Conservation (phyloP, 495 filamentous ascomycete genomes). For the Penicillium goetzii region DNA sequence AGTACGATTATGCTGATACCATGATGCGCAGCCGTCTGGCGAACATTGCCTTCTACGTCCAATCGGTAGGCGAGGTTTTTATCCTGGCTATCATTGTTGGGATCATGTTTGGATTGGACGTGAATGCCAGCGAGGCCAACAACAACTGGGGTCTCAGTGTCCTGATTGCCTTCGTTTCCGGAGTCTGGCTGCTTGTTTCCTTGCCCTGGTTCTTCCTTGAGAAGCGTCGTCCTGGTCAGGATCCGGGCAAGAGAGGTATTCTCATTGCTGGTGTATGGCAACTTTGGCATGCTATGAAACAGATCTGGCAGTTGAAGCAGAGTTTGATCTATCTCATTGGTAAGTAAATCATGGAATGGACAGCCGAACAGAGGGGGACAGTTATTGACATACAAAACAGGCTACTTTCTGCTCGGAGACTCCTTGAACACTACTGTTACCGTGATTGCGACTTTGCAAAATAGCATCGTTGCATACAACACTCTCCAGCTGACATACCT, state of each 20-base stretch:
- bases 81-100: constrained; percentile 66
- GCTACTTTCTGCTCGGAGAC: constrained; percentile 68
- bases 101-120: constrained; percentile 62
- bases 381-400: constrained; percentile 24
- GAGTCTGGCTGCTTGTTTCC: constrained; percentile 62
- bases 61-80: constrained; percentile 61
- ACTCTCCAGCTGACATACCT: constrained; percentile 64
- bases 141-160: constrained; percentile 70
- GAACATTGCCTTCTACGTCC: constrained; percentile 65
- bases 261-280: constrained; percentile 62
- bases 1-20: constrained; percentile 64
- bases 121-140: constrained; percentile 58
- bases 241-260: constrained; percentile 48
- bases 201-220: constrained; percentile 68
- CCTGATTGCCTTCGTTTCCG: constrained; percentile 65
- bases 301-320: constrained; percentile 67
- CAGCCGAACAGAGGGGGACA: not conserved
- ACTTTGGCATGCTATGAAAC: constrained; percentile 56
- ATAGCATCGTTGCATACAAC: constrained; percentile 63
- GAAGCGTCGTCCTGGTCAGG: constrained; percentile 63
- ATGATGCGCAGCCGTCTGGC: constrained; percentile 63
- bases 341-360: constrained; percentile 20
- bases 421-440: constrained; percentile 70
- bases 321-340: constrained; percentile 65
- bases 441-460: constrained; percentile 65